A percentile compares a stretch with the other conserved stretches of the same genome.
Evolutionary conservation across 768 basidiomycete genomes (phyloP).

Genomic region (Phaeotremella skinneri): DNA sequence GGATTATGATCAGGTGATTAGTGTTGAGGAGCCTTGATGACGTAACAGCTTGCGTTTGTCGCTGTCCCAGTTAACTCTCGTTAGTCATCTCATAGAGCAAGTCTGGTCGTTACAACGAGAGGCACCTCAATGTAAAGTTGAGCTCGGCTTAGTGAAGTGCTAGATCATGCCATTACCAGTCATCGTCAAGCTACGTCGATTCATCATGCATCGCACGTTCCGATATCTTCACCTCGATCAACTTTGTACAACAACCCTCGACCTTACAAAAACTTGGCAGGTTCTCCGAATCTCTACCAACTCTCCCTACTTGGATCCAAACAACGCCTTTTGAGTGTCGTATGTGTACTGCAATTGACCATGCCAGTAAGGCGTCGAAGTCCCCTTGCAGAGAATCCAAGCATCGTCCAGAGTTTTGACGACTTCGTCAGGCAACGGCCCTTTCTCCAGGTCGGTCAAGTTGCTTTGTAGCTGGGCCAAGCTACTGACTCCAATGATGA

Average conservation of each 20-base stretch:
- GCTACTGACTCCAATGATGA: conserved; percentile 66
- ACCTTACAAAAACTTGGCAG: too few relatives aligned
- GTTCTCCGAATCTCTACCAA: neutral
- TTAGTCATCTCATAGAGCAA: too few relatives aligned
- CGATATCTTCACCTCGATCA: too few relatives aligned
- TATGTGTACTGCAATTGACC: conserved; percentile 34
- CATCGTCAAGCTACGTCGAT: too few relatives aligned
- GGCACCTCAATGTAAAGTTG: too few relatives aligned
- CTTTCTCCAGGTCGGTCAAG: conserved; percentile 54
- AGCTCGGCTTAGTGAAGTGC: too few relatives aligned
- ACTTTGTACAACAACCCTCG: too few relatives aligned
- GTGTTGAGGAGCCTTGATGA: too few relatives aligned
- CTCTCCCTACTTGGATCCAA: conserved; percentile 5
- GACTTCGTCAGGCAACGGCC: conserved; percentile 62
- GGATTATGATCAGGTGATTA: conserved; percentile 2
- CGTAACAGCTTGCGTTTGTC: too few relatives aligned
- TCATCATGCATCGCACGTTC: neutral
- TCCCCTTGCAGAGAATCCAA: conserved; percentile 56
- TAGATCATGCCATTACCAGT: too few relatives aligned
- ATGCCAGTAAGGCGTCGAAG: conserved; percentile 55
- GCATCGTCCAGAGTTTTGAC: conserved; percentile 58
- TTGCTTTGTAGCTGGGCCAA: conserved; percentile 59
- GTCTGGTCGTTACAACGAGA: too few relatives aligned
- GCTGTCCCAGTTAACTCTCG: too few relatives aligned
- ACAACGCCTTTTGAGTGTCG: conserved; percentile 32